Percentiles rank a stretch among this genome's conserved stretches.
Conservation (phyloP, 169 alveolate genomes). For the Plasmodium coatneyi region DNA sequence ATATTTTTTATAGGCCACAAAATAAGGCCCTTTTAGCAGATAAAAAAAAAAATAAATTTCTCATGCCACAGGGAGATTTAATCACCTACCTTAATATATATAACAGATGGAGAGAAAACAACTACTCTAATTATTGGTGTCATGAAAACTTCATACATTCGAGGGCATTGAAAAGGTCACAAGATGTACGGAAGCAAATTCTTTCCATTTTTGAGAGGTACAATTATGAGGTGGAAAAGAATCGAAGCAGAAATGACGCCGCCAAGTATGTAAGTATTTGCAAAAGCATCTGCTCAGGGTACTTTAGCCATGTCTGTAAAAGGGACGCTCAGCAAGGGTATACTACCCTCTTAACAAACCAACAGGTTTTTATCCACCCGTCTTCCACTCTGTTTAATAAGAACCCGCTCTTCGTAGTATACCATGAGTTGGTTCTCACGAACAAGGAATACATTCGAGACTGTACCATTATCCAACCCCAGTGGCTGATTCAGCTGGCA, state of each 20-base stretch:
- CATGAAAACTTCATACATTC: slow-evolving; percentile 97
- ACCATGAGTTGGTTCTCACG: slow-evolving; percentile 98
- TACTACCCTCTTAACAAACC: slow-evolving; percentile 95
- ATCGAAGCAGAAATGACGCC: slow-evolving; percentile 77
- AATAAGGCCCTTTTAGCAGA: slow-evolving; percentile 98
- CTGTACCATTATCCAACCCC: slow-evolving; percentile 96
- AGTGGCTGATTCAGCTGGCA: slow-evolving; percentile 98
- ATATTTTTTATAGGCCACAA: slow-evolving; percentile 97
- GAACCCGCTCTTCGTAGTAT: slow-evolving; percentile 98
- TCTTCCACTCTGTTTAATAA: slow-evolving; percentile 91
- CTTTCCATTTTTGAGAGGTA: slow-evolving; percentile 96
- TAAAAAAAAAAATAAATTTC: slow-evolving; percentile 94
- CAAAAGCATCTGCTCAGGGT: slow-evolving; percentile 98
- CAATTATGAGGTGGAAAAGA: slow-evolving; percentile 90
- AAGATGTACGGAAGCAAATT: slow-evolving; percentile 97
- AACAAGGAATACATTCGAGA: slow-evolving; percentile 99
- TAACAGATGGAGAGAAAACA: slow-evolving; percentile 95
- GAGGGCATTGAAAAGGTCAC: slow-evolving; percentile 95
- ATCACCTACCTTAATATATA: slow-evolving; percentile 96
- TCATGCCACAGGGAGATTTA: slow-evolving; percentile 99
- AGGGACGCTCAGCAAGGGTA: slow-evolving; percentile 98
- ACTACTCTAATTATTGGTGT: slow-evolving; percentile 97
- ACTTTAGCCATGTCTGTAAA: slow-evolving; percentile 97
- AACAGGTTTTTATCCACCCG: slow-evolving; percentile 98
- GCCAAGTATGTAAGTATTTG: slow-evolving; percentile 93